Base-by-base conservation (phyloP, 352 stramenopile genomes). In the Pythium grandisporangium region DNA sequence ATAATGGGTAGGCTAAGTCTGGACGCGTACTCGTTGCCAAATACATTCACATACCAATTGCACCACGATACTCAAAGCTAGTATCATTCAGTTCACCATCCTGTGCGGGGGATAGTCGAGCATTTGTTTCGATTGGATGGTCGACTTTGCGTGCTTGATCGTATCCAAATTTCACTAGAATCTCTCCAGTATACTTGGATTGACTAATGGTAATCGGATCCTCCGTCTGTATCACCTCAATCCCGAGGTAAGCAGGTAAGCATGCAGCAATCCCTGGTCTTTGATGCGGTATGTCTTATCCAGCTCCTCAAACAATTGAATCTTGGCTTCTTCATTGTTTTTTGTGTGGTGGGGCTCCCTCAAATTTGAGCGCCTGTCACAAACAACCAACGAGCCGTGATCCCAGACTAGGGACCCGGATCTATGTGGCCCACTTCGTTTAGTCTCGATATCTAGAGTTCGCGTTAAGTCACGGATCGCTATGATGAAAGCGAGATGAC, bases 1-100 rank as follows among this genome's bases (percentile, higher is more conserved):
- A 50, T 1, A 69, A 16, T 7, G 37, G 44, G 41, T 48, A 69
- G 3, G 54, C 50, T 0, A 61, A 20, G 23, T 64, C 59, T 10
- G 51, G 46, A 12, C 50, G n/a, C 3, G 40, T 66, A 20, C 38
- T 48, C 13, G 61, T 63, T 0, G 46, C 48, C 13, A 65, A 30
- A 25, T 63, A 65, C 60, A 69, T 59, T 8, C 59, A 35, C 36
- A 42, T 51, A 8, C 44, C 51, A 6, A 63, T 25, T 1, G 45
- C 17, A 10, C 47, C 42, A 13, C 48, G 33, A 35, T 58, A 66
- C 16, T 55, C 39, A 23, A 55, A 55, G 5, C 4, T 45, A 6
- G 24, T 32, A 19, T 48, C 24, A 10, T 35, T 30, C 43, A 48
- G 12, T 3, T 30, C 21, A 42, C 43, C 2, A 23, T 36, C 25